Conservation (phyloP, 371 early-diverging fungal species). For the Rhizopus stolonifer region DNA sequence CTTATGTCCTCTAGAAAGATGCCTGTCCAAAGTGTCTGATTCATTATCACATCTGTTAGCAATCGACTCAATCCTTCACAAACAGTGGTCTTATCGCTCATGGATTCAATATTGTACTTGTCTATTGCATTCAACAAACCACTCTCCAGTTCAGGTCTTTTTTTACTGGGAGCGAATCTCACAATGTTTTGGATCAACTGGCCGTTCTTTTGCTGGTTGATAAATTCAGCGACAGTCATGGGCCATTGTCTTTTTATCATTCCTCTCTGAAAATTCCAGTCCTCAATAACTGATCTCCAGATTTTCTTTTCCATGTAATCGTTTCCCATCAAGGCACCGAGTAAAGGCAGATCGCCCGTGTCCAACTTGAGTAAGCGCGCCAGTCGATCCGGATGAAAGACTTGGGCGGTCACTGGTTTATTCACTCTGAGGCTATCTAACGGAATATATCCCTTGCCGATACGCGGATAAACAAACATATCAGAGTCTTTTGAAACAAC, state of each 20-base stretch:
- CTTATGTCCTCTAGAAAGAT: constrained; percentile 57
- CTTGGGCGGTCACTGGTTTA: constrained; percentile 28
- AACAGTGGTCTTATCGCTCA: too few species aligned
- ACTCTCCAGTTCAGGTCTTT: too few species aligned
- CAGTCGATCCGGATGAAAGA: constrained; percentile 44
- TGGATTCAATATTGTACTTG: too few species aligned
- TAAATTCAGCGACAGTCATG: constrained; percentile 29
- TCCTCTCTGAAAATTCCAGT: constrained; percentile 33
- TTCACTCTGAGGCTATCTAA: constrained; percentile 41
- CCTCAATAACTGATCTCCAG: constrained; percentile 35
- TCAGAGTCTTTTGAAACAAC: constrained; percentile 62
- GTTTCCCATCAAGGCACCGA: constrained; percentile 59
- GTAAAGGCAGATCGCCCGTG: constrained; percentile 38
- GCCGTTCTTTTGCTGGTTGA: constrained; percentile 10
- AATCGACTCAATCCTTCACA: constrained; percentile 39
- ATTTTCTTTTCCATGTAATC: constrained; percentile 44
- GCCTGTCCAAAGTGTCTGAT: constrained; percentile 52
- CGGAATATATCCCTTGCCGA: constrained; percentile 56
- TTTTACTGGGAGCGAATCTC: too few species aligned
- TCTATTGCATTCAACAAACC: too few species aligned
- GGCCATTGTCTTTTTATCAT: constrained; percentile 31
- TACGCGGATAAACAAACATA: constrained; percentile 53
- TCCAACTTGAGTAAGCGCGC: constrained; percentile 39
- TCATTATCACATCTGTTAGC: constrained; percentile 44
- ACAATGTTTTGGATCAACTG: too few species aligned